Evolutionary conservation across 306 rosid genomes (phyloP).

Genomic region (Parietaria judaica): DNA sequence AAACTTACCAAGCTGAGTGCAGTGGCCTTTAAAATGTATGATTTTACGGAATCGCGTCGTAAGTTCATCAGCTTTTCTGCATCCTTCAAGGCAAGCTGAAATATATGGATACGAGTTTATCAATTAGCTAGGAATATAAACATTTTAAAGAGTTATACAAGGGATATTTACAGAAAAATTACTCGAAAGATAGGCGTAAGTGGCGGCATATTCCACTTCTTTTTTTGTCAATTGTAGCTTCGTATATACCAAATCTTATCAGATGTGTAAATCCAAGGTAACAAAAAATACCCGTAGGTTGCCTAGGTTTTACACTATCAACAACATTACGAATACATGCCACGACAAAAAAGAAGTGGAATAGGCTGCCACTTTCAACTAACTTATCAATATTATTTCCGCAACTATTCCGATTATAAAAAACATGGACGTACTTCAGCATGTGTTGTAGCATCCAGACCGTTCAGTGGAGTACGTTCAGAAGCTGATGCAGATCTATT

Average conservation of each 20-base stretch:
- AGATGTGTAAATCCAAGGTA: no score
- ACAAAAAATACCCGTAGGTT: no score
- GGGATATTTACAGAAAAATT: no score
- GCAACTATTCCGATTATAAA: constrained; percentile 6
- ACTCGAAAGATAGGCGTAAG: no score
- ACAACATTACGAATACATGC: neutral
- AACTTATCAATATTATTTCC: no score
- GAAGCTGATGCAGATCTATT: constrained; percentile 67
- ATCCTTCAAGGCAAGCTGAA: constrained; percentile 94
- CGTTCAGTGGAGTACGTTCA: constrained; percentile 70
- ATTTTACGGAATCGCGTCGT: constrained; percentile 43
- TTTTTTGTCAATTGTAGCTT: no score
- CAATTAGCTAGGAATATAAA: constrained; percentile 11
- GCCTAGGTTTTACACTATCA: no score
- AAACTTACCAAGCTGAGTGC: constrained; percentile 69
- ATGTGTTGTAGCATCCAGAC: constrained; percentile 91
- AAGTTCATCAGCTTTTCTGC: constrained; percentile 64
- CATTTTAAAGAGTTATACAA: no score
- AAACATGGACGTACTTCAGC: constrained; percentile 60
- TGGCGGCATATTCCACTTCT: no score
- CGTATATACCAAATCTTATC: no score
- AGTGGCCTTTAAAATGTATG: constrained; percentile 68
- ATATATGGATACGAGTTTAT: constrained; percentile 8
- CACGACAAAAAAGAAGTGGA: neutral
- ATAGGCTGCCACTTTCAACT: constrained; percentile 5